Evolutionary conservation across 2,329 filamentous ascomycete species (phyloP), one percentile per base, ranked within the genome.

Genomic region (Apiospora rasikravindrae): DNA sequence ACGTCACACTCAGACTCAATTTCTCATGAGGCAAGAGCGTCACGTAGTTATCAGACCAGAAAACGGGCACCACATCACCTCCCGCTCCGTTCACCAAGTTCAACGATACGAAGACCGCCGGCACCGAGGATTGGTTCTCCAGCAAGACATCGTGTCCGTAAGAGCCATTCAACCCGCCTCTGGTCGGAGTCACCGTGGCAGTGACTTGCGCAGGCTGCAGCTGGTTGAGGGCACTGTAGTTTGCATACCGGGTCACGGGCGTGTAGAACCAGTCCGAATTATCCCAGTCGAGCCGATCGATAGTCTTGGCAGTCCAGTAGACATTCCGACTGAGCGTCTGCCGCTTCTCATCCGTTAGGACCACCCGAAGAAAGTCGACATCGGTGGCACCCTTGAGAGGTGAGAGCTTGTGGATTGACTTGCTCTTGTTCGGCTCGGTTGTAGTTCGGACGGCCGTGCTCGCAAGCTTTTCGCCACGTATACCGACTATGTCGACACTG

Each of bases 41-140:
- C 16, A 92, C 81, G 73, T 91, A 92, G 73, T 92, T 92, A 73
- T 91, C 89, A 0, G 86, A 86, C 89, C 90, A 92, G 26, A 82
- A 81, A 0, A 89, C 84, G 0, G 89, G 88, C 5, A 84, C 74
- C 0, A 90, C 82, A 69, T 89, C 87, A 0, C 80, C 74, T 0
- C 84, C 84, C 0, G 78, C 72, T 2, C 70, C 73, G 73, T 89
- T 83, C 0, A 89, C 82, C 1, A 90, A 77, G 66, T 84, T 85
- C 42, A 91, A 70, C 1, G 85, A 81, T 11, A 92, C 75, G 73
- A 92, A 92, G 66, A 91, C 86, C 0, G 89, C 90, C 0, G 90
- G 90, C 0, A 87, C 78, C 0, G 80, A 71, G 0, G 87, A 86
- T 57, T 80, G 78, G 73, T 92, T 92, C 74, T 88, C 83, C 10